These are phyloP conservation scores for Pseudocercospora cruenta DNA, from an alignment of 2,329 filamentous ascomycete genomes.

Conservation along the genomic window DNA sequence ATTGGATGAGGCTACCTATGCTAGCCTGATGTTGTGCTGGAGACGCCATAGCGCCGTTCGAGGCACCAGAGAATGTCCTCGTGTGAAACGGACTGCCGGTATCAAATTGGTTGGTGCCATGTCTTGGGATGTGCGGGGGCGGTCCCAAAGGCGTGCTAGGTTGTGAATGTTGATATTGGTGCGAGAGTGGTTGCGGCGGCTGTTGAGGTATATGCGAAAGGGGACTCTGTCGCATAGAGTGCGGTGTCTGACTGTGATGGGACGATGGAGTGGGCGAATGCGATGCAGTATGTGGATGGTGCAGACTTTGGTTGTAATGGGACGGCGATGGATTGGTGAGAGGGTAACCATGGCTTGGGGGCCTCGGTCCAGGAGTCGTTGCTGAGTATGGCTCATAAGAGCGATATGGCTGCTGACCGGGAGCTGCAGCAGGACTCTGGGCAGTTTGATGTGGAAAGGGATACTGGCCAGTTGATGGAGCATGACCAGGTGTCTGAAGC, in stretches of 20 bases:
- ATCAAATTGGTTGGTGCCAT: constrained; percentile 33
- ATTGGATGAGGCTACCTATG: constrained; percentile 48
- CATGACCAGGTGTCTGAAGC: constrained; percentile 33
- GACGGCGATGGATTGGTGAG: constrained; percentile 33
- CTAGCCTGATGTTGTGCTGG: constrained; percentile 35
- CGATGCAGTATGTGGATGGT: constrained; percentile 28
- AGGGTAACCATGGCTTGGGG: constrained; percentile 29
- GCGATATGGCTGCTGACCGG: constrained; percentile 26
- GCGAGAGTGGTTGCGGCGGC: constrained; percentile 26
- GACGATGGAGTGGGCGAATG: constrained; percentile 41
- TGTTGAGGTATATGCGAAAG: constrained; percentile 30
- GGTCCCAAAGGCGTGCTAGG: constrained; percentile 55
- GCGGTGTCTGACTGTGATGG: constrained; percentile 38
- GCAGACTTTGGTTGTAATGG: constrained; percentile 23
- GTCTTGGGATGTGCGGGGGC: constrained; percentile 39
- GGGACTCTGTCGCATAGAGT: constrained; percentile 38
- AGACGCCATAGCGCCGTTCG: constrained; percentile 35
- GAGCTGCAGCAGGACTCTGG: constrained; percentile 36
- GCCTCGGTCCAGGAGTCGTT: constrained; percentile 32
- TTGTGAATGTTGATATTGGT: constrained; percentile 49
- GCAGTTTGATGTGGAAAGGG: constrained; percentile 30
- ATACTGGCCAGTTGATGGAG: constrained; percentile 25
- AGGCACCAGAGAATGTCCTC: constrained; percentile 38
- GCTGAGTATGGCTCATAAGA: constrained; percentile 30
- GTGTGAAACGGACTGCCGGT: constrained; percentile 38